phyloP scores from a whole-genome alignment of 768 basidiomycete species.

The Rossbeevera mucosa region DNA sequence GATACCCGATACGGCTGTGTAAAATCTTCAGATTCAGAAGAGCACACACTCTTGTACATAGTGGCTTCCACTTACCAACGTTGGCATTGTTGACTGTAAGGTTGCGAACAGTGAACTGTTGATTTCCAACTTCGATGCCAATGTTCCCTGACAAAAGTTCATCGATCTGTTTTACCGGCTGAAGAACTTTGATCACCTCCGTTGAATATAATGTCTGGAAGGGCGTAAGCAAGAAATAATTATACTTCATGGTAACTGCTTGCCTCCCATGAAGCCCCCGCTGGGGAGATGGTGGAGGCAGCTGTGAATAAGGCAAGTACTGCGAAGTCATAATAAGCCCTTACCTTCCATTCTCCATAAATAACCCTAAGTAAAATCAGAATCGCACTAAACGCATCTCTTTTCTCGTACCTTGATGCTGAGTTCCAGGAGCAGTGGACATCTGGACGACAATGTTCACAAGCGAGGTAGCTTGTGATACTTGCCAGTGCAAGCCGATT shows the following conservation, averaged over 20 bases:
- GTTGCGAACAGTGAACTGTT: slow-evolving; percentile 73
- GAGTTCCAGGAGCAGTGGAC: slow-evolving; percentile 55
- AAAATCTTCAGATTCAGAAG: slow-evolving; percentile 8
- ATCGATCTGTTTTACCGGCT: slow-evolving; percentile 23
- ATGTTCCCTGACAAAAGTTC: slow-evolving; percentile 37
- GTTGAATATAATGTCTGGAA: slow-evolving; percentile 40
- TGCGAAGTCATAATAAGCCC: not conserved
- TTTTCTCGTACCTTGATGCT: slow-evolving; percentile 54
- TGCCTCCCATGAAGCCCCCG: slow-evolving; percentile 56
- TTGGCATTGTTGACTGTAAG: slow-evolving; percentile 48
- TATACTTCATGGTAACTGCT: slow-evolving; percentile 4
- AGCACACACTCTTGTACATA: not conserved
- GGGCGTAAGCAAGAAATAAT: slow-evolving; percentile 18
- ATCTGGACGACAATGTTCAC: slow-evolving; percentile 68
- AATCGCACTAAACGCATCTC: not conserved
- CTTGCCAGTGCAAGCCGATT: slow-evolving; percentile 79
- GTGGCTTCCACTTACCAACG: slow-evolving; percentile 26
- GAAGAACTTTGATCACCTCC: slow-evolving; percentile 26
- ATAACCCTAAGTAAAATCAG: slow-evolving; percentile 37
- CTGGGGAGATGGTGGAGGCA: slow-evolving; percentile 14
- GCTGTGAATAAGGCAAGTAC: not conserved
- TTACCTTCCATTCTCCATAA: slow-evolving; percentile 72
- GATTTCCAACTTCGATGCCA: slow-evolving; percentile 72
- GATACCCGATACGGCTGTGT: slow-evolving; percentile 25
- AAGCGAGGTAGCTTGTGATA: slow-evolving; percentile 71